Conservation (phyloP, 768 basidiomycete genomes). For the Tephrocybe sp. region DNA sequence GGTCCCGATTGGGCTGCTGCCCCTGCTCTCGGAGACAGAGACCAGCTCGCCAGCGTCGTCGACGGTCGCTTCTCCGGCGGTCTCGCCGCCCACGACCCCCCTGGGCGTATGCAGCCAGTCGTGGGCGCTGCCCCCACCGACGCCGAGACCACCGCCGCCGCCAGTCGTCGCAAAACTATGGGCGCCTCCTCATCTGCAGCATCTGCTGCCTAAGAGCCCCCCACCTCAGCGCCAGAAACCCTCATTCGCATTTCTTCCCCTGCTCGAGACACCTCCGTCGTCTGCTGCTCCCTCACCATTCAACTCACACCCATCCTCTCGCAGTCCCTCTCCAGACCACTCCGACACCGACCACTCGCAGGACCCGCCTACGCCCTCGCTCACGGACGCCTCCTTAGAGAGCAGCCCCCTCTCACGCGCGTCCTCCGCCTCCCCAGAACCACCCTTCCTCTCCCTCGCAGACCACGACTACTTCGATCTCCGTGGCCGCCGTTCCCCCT, state of each 20-base stretch:
- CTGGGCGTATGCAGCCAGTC: background rate
- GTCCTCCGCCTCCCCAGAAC: slow-evolving; percentile 32
- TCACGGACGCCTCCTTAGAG: slow-evolving; percentile 36
- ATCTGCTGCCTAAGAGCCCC: slow-evolving; percentile 25
- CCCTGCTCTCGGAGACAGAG: slow-evolving; percentile 40
- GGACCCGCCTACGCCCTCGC: slow-evolving; percentile 35
- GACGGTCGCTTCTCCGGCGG: slow-evolving; percentile 6
- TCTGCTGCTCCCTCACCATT: slow-evolving; percentile 20
- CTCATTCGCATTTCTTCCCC: slow-evolving; percentile 34
- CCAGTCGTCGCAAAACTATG: slow-evolving; percentile 14
- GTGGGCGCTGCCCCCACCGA: slow-evolving; percentile 13
- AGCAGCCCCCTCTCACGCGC: slow-evolving; percentile 36
- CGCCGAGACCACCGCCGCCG: slow-evolving; percentile 7
- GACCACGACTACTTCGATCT: slow-evolving; percentile 1
- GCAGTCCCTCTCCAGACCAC: slow-evolving; percentile 19
- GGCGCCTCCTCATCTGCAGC: slow-evolving; percentile 29
- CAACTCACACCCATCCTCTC: slow-evolving; percentile 15
- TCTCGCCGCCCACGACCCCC: slow-evolving; percentile 12
- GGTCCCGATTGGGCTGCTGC: slow-evolving; percentile 66
- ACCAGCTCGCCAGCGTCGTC: slow-evolving; percentile 8
- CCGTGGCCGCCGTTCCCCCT: background rate
- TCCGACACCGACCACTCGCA: slow-evolving; percentile 30
- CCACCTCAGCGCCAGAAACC: slow-evolving; percentile 26
- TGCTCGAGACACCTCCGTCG: slow-evolving; percentile 32
- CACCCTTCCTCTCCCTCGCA: slow-evolving; percentile 29